Conservation (phyloP, 306 rosid genomes). For the Rosa chinensis region DNA sequence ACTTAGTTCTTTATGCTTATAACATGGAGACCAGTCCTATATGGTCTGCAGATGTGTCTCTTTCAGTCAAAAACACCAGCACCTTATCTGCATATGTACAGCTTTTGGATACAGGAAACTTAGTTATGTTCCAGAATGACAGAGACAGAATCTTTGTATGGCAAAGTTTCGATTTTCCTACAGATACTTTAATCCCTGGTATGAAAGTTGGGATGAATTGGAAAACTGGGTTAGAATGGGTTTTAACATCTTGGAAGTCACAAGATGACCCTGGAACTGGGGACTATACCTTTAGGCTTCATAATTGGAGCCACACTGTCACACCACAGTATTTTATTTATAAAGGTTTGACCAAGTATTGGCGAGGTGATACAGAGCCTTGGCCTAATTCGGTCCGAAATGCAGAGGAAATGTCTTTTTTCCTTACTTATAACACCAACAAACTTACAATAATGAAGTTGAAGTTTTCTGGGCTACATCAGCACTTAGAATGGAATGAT, state of each 20-base stretch:
- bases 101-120: constrained; percentile 22
- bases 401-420: background rate
- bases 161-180: constrained; percentile 48
- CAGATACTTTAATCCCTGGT: constrained; percentile 31
- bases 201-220: constrained; percentile 17
- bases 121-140: background rate
- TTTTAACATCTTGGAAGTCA: constrained; percentile 3
- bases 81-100: constrained; percentile 7
- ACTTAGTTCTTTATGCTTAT: background rate
- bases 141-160: constrained; percentile 9
- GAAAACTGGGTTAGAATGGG: constrained; percentile 25
- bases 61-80: background rate
- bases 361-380: background rate
- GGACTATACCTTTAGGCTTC: background rate
- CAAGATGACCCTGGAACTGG: constrained; percentile 5
- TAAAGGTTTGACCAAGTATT: background rate
- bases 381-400: background rate
- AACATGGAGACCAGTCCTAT: background rate
- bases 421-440: background rate
- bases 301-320: background rate
- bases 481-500: background rate
- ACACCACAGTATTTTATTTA: background rate
- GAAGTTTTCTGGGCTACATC: background rate
- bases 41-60: constrained; percentile 17
- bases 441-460: background rate